Percentiles rank a stretch among this genome's conserved stretches.
phyloP scores from a whole-genome alignment of 768 basidiomycete genomes.

The Pholiota molesta region DNA sequence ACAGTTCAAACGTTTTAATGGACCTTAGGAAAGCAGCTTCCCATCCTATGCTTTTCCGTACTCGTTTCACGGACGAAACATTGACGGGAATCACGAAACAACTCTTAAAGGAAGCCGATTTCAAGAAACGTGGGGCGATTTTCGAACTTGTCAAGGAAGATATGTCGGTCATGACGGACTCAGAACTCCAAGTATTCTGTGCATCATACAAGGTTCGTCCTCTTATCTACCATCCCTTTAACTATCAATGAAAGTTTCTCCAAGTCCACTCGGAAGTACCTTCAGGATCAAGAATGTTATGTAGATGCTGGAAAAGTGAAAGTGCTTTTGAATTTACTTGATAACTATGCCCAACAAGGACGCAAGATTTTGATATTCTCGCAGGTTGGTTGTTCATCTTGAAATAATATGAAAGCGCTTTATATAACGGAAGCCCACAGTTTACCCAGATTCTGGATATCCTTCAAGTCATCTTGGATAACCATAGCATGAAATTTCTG shows the following conservation, averaged over 20 bases:
- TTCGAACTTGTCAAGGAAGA: conserved; percentile 93
- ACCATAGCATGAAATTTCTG: conserved; percentile 73
- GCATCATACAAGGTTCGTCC: conserved; percentile 77
- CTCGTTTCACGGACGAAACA: conserved; percentile 75
- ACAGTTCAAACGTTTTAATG: conserved; percentile 94
- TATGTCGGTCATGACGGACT: conserved; percentile 98
- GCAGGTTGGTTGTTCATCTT: conserved; percentile 56
- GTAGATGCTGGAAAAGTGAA: conserved; percentile 88
- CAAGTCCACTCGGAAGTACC: conserved; percentile 73
- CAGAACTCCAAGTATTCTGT: conserved; percentile 89
- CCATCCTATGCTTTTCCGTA: conserved; percentile 96
- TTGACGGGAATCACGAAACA: conserved; percentile 78
- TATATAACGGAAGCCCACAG: conserved; percentile 38
- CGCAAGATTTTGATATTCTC: conserved; percentile 93
- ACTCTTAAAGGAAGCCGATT: conserved; percentile 90
- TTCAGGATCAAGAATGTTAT: conserved; percentile 75
- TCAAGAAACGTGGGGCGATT: conserved; percentile 78
- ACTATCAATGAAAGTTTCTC: not conserved
- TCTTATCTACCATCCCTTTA: not conserved
- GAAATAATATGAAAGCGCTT: not conserved
- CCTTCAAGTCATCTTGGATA: conserved; percentile 78
- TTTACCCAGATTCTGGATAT: conserved; percentile 98
- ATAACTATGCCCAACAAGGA: conserved; percentile 63
- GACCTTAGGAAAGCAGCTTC: conserved; percentile 95
- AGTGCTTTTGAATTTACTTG: conserved; percentile 71